These are phyloP conservation scores for Lyophyllum shimeji DNA, from an alignment of 768 basidiomycete species.

Conservation along the genomic window DNA sequence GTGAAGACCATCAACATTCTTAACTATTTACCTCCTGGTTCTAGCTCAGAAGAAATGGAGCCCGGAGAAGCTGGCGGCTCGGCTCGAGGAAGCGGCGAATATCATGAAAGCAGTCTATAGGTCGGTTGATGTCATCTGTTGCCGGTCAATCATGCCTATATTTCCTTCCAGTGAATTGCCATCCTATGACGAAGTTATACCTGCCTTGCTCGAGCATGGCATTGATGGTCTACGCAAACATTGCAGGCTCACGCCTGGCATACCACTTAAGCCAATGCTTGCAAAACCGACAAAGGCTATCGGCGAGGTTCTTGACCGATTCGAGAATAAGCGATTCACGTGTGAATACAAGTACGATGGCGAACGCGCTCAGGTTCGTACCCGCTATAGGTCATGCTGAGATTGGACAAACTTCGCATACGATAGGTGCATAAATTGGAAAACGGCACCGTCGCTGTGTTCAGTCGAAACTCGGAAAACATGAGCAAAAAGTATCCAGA, in stretches of 20 bases:
- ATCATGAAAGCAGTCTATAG: slow-evolving; percentile 92
- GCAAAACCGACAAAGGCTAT: slow-evolving; percentile 99
- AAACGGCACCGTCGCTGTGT: slow-evolving; percentile 84
- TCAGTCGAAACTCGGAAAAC: slow-evolving; percentile 97
- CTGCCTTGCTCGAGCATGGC: slow-evolving; percentile 80
- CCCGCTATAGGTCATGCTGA: background rate
- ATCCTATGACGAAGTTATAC: slow-evolving; percentile 88
- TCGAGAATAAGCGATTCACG: slow-evolving; percentile 93
- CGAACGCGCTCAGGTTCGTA: slow-evolving; percentile 84
- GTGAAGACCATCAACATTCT: background rate
- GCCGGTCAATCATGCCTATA: slow-evolving; percentile 2
- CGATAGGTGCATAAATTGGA: slow-evolving; percentile 79
- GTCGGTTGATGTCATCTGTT: slow-evolving; percentile 38
- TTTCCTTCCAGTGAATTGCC: slow-evolving; percentile 76
- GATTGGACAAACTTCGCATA: background rate
- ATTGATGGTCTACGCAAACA: slow-evolving; percentile 63
- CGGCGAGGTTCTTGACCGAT: slow-evolving; percentile 93
- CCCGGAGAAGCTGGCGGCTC: slow-evolving; percentile 66
- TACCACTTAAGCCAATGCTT: slow-evolving; percentile 98
- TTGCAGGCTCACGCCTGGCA: slow-evolving; percentile 93
- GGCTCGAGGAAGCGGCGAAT: slow-evolving; percentile 74
- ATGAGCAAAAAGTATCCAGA: slow-evolving; percentile 99
- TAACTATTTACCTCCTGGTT: slow-evolving; percentile 3
- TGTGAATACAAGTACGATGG: slow-evolving; percentile 99
- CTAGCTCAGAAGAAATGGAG: slow-evolving; percentile 73